These are phyloP conservation scores for Neopestalotiopsis sp. DNA, from an alignment of 2,329 filamentous ascomycete species.

Conservation along the genomic window DNA sequence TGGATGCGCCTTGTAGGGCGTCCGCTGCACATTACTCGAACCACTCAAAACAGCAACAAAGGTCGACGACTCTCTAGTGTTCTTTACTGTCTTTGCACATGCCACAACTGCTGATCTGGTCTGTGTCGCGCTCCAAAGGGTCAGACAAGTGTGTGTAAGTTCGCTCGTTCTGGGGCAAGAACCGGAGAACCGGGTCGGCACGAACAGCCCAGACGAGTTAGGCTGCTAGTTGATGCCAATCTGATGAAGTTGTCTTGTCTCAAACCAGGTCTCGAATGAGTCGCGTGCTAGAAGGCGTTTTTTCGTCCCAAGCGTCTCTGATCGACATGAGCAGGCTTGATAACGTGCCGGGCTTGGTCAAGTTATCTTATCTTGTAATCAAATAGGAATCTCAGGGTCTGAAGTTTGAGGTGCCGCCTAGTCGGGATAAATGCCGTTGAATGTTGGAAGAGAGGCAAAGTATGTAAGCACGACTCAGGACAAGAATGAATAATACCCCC, in stretches of 20 bases:
- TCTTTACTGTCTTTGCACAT: neutral
- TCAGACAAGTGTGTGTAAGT: neutral
- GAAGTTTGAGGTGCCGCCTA: neutral
- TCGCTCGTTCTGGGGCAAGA: neutral
- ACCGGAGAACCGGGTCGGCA: conserved; percentile 12
- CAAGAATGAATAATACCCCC: neutral
- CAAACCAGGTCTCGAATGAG: conserved; percentile 8
- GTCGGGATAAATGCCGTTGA: neutral
- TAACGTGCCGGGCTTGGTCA: neutral
- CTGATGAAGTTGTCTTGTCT: neutral
- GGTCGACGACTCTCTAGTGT: neutral
- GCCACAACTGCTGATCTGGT: neutral
- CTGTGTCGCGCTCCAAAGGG: neutral
- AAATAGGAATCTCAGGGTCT: too few species aligned
- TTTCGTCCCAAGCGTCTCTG: neutral
- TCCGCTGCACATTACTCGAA: neutral
- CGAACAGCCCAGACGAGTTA: conserved; percentile 13
- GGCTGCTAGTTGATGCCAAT: neutral
- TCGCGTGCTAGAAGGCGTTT: neutral
- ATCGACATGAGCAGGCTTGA: conserved; percentile 1
- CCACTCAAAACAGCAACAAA: neutral
- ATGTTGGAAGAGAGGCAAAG: neutral
- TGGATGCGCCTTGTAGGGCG: neutral
- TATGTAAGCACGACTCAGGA: neutral
- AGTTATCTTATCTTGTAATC: conserved; percentile 8